These are phyloP conservation scores for Bjerkandera adusta DNA, from an alignment of 1,284 basidiomycete genomes.

Conservation along the genomic window DNA sequence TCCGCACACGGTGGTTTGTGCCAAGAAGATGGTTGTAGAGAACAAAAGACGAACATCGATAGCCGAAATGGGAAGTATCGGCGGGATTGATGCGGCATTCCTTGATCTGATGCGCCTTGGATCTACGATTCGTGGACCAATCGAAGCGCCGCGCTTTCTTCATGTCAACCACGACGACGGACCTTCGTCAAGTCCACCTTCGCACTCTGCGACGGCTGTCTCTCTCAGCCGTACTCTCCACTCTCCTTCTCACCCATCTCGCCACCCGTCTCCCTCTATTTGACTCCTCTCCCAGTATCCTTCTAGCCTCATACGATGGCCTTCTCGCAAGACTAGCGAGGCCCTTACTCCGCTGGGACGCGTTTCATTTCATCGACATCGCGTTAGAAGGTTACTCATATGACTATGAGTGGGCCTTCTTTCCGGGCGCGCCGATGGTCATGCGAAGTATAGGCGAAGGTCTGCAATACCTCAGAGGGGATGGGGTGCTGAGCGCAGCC, in stretches of 20 bases:
- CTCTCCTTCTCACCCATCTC: slow-evolving; percentile 30
- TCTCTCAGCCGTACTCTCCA: slow-evolving; percentile 30
- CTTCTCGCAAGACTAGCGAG: slow-evolving; percentile 19
- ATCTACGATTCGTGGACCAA: too few relatives aligned
- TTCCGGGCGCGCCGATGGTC: slow-evolving; percentile 65
- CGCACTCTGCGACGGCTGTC: slow-evolving; percentile 19
- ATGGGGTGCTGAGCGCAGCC: slow-evolving; percentile 14
- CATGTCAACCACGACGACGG: not conserved
- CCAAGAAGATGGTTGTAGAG: too few relatives aligned
- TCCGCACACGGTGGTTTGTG: too few relatives aligned
- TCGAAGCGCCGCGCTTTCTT: too few relatives aligned
- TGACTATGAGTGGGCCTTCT: slow-evolving; percentile 90
- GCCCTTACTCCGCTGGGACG: slow-evolving; percentile 82
- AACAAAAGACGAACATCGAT: too few relatives aligned
- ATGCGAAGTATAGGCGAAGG: slow-evolving; percentile 41
- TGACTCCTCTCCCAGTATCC: slow-evolving; percentile 43
- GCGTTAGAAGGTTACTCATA: slow-evolving; percentile 65
- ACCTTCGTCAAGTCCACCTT: slow-evolving; percentile 4
- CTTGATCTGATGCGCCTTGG: too few relatives aligned
- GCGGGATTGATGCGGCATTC: too few relatives aligned
- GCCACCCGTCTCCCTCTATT: slow-evolving; percentile 37
- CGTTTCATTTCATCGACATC: slow-evolving; percentile 75
- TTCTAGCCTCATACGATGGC: slow-evolving; percentile 21
- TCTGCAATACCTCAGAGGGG: slow-evolving; percentile 17
- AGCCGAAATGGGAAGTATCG: too few relatives aligned